These are phyloP conservation scores for Plasmodium sp. DNA, from an alignment of 169 alveolate genomes.

Conservation along the genomic window DNA sequence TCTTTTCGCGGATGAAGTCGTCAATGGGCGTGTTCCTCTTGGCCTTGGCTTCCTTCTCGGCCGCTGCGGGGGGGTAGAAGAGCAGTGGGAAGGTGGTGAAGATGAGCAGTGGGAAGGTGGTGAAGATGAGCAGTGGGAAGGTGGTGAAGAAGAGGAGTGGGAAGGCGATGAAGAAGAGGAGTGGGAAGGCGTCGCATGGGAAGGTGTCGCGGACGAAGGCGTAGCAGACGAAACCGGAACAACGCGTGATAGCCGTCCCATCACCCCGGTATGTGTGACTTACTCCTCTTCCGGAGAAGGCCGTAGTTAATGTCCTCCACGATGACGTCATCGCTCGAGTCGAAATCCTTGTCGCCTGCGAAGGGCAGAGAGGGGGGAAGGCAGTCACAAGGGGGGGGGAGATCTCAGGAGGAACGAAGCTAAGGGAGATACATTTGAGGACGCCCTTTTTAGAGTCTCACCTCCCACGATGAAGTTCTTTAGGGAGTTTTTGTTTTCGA, in stretches of 20 bases:
- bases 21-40: slow-evolving; percentile 19
- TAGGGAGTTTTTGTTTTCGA: slow-evolving; percentile 51
- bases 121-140: not conserved
- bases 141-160: too few species aligned
- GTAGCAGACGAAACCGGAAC: not conserved
- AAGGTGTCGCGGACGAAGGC: too few species aligned
- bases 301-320: slow-evolving; percentile 16
- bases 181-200: not conserved
- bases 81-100: too few species aligned
- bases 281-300: slow-evolving; percentile 49
- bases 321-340: slow-evolving; percentile 68
- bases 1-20: slow-evolving; percentile 46
- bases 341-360: slow-evolving; percentile 57
- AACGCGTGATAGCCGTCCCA: not conserved
- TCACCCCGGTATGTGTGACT: not conserved
- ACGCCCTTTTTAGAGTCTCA: not conserved
- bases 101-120: too few species aligned
- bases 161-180: not conserved
- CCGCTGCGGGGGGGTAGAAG: not conserved
- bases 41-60: slow-evolving; percentile 9
- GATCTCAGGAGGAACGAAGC: not conserved
- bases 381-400: not conserved
- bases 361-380: not conserved
- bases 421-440: not conserved
- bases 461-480: slow-evolving; percentile 71